These are phyloP conservation scores for Globisporangium okanoganense DNA, from an alignment of 352 stramenopile species.

Conservation along the genomic window DNA sequence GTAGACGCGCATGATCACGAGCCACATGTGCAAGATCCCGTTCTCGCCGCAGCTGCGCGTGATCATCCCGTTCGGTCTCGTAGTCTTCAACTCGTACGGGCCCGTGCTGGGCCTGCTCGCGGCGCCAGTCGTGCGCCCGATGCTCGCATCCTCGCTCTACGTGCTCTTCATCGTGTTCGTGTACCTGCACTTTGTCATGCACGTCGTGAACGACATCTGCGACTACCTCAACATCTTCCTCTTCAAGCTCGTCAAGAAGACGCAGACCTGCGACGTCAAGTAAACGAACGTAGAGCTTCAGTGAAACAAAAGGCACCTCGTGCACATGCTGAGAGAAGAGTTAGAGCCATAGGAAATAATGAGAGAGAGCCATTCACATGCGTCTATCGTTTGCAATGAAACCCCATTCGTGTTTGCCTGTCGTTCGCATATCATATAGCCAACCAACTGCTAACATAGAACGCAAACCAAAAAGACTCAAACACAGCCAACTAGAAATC, in stretches of 20 bases:
- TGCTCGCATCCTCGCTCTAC: slow-evolving; percentile 69
- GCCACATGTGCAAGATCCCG: slow-evolving; percentile 89
- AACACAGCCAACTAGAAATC: slow-evolving; percentile 50
- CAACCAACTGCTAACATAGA: neutral
- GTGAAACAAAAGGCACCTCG: neutral
- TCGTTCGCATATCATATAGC: neutral
- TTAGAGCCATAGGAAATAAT: slow-evolving; percentile 4
- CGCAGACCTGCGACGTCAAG: slow-evolving; percentile 15
- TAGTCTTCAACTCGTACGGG: slow-evolving; percentile 75
- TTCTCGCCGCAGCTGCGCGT: slow-evolving; percentile 80
- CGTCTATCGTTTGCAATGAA: slow-evolving; percentile 7
- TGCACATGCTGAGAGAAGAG: neutral
- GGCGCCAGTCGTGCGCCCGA: slow-evolving; percentile 50
- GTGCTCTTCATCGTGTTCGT: slow-evolving; percentile 65
- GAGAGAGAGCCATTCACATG: slow-evolving; percentile 2
- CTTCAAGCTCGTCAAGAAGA: slow-evolving; percentile 68
- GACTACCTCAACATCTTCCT: slow-evolving; percentile 84
- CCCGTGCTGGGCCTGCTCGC: slow-evolving; percentile 39
- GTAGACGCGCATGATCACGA: slow-evolving; percentile 86
- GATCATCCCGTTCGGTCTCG: slow-evolving; percentile 69
- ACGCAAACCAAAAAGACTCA: slow-evolving; percentile 3
- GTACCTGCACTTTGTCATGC: slow-evolving; percentile 78
- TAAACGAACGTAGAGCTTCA: neutral
- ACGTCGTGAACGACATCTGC: slow-evolving; percentile 84
- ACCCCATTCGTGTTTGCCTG: slow-evolving; percentile 1